These are phyloP conservation scores for Colletotrichum costaricense DNA, from an alignment of 2,329 filamentous ascomycete genomes.

Conservation along the genomic window DNA sequence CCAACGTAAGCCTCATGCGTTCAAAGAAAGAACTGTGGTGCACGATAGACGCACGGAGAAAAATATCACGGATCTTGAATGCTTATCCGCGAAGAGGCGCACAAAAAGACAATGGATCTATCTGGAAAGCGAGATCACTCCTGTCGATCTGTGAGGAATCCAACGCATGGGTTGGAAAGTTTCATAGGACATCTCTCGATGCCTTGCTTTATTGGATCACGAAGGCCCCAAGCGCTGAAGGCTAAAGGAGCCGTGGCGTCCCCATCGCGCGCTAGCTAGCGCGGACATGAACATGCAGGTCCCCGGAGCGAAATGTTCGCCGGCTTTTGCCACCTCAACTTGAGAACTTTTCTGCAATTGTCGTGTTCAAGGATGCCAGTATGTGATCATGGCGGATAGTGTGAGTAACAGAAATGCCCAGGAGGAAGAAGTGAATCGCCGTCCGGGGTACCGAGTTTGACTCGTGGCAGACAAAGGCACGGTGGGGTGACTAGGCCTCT, in stretches of 20 bases:
- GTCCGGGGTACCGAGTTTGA: neutral
- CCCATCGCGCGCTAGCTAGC: neutral
- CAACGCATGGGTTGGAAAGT: neutral
- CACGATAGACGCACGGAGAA: neutral
- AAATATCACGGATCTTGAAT: neutral
- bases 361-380: neutral
- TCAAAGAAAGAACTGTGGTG: neutral
- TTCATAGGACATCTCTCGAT: neutral
- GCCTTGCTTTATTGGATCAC: constrained; percentile 3
- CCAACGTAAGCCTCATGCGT: neutral
- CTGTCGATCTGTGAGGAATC: constrained; percentile 6
- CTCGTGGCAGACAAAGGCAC: neutral
- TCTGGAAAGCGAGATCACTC: neutral
- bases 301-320: neutral
- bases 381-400: neutral
- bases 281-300: neutral
- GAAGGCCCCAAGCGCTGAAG: neutral
- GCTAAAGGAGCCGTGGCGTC: neutral
- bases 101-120: neutral
- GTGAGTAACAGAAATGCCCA: neutral
- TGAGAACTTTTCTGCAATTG: neutral
- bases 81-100: neutral
- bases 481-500: neutral
- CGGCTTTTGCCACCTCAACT: neutral
- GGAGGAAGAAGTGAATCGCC: neutral